These are phyloP conservation scores for Henckelia pumila DNA, from an alignment of 257 asterid species.

Conservation along the genomic window DNA sequence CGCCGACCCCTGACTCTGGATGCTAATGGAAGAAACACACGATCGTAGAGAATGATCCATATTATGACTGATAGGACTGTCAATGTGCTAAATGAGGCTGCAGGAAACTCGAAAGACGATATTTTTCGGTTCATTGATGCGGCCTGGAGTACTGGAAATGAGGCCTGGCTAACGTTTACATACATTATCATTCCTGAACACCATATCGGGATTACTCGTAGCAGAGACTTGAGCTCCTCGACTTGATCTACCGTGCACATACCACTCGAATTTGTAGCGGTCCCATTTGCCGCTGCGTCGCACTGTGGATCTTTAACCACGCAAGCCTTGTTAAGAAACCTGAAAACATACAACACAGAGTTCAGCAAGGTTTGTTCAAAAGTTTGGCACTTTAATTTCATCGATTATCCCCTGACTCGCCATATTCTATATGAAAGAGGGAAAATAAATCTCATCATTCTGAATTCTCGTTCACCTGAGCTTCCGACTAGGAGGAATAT, in stretches of 20 bases:
- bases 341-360: constrained; percentile 15
- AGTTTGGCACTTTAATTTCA: too few relatives aligned
- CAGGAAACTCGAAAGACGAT: constrained; percentile 58
- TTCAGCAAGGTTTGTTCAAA: too few relatives aligned
- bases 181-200: constrained; percentile 58
- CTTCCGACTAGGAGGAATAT: background rate
- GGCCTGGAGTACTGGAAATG: constrained; percentile 69
- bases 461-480: background rate
- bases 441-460: background rate
- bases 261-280: constrained; percentile 46
- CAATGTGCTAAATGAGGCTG: constrained; percentile 61
- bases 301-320: constrained; percentile 36
- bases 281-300: constrained; percentile 43
- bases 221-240: constrained; percentile 53
- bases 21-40: constrained; percentile 50
- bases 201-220: constrained; percentile 67
- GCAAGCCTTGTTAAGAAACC: constrained; percentile 81
- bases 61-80: constrained; percentile 35
- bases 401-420: too few relatives aligned
- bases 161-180: constrained; percentile 39
- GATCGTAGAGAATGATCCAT: constrained; percentile 61
- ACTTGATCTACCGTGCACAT: constrained; percentile 75
- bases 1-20: constrained; percentile 46
- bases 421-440: background rate
- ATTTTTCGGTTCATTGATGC: constrained; percentile 51